Percentiles rank a stretch among this genome's conserved stretches.
These are phyloP conservation scores for Alternaria sp. DNA, from an alignment of 2,329 filamentous ascomycete species.

Conservation along the genomic window DNA sequence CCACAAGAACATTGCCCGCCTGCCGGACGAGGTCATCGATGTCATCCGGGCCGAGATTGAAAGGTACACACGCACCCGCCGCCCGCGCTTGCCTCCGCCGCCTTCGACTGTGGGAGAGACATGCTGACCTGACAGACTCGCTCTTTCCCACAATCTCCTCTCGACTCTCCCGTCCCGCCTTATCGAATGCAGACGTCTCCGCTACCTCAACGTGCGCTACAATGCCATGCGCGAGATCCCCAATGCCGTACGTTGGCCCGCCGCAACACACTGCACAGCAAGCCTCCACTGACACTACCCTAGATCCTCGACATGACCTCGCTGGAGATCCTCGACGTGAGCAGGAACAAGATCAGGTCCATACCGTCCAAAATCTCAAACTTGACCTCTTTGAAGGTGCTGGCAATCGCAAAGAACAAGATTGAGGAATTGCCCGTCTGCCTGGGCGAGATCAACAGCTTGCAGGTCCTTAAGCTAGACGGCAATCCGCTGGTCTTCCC, in stretches of 20 bases:
- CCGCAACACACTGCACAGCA: not conserved
- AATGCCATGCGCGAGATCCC: conserved; percentile 76
- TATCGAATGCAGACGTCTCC: conserved; percentile 77
- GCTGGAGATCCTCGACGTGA: conserved; percentile 91
- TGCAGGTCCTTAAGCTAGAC: conserved; percentile 89
- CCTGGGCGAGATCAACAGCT: conserved; percentile 86
- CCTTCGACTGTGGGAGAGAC: not conserved
- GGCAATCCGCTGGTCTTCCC: conserved; percentile 88
- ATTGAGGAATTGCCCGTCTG: conserved; percentile 85
- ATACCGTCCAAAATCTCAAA: conserved; percentile 83
- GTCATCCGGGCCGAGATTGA: conserved; percentile 78
- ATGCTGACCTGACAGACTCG: conserved; percentile 64
- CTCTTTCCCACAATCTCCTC: conserved; percentile 82
- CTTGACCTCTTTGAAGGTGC: conserved; percentile 84
- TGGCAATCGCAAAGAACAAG: conserved; percentile 86
- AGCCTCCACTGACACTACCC: conserved; percentile 17
- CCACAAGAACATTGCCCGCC: conserved; percentile 74
- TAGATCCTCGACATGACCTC: conserved; percentile 87
- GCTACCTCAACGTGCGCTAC: conserved; percentile 82
- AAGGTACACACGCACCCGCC: conserved; percentile 59
- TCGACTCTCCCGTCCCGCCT: conserved; percentile 75
- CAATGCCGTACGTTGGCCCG: conserved; percentile 62
- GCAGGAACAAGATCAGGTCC: conserved; percentile 81
- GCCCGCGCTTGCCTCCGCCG: not conserved
- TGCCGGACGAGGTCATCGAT: conserved; percentile 78